Base-by-base conservation (phyloP, 202 grass and related monocot species). In the Brachypodium distachyon region DNA sequence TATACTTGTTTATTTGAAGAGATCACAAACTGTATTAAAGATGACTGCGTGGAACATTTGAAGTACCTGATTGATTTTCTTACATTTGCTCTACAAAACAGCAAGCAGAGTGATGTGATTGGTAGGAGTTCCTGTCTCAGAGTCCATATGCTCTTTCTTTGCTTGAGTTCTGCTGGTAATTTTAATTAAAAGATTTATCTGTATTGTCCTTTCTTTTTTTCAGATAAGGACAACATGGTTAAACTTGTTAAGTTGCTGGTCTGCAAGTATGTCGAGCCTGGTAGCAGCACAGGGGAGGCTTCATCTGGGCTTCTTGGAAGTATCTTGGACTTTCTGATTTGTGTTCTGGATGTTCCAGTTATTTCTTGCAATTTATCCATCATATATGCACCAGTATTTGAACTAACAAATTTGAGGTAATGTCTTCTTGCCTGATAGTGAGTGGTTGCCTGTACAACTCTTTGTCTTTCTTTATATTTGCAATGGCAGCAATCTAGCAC, bases 261-360 rank as follows among this genome's bases (percentile, higher is more conserved):
- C 37, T 52, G 75, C 58, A 86, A 73, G 83, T 90, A 92, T 71
- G 73, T 94, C 13, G 39, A 41, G 26, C 73, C 91, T 83, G 67
- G 60, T 73, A 84, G 54, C 74, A 73, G 71, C 56, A 67, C 46
- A 54, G 76, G 81, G 43, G 76, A 85, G 51, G 38, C 70, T 73
- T 77, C 78, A 61, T 80, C 71, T 65, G 69, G 86, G 65, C 65
- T 94, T 86, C 82, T 84, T 68, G 81, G 54, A 63, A 94, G 81
- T 64, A 73, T 97, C 76, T 86, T 97, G 87, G 78, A 88, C 36
- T 81, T 94, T 58, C 81, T 97, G 70, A 83, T 94, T 70, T 86
- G 72, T 81, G 74, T 92, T 94, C 84, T 97, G 51, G 91, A 97
- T 94, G 70, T 88, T 86, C 88, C 91, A 74, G 44, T 74, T 36